Conservation (phyloP, 2,329 filamentous ascomycete genomes). For the Corynespora cassiicola region DNA sequence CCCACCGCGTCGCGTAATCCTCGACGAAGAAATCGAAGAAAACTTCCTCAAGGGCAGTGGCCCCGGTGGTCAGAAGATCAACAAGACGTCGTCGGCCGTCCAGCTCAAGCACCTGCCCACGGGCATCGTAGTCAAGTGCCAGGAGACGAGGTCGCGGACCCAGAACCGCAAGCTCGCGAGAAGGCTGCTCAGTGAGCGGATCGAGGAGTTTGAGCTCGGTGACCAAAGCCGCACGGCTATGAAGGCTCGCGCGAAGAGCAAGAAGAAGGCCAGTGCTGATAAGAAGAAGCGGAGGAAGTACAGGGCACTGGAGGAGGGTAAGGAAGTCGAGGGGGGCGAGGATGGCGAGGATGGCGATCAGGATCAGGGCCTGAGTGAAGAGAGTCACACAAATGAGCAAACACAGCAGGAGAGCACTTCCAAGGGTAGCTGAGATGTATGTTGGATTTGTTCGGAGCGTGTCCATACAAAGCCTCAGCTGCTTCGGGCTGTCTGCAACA, state of each 20-base stretch:
- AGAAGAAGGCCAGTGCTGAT: constrained; percentile 74
- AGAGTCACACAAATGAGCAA: constrained; percentile 2
- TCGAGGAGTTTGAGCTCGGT: constrained; percentile 79
- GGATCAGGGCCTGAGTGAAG: constrained; percentile 11
- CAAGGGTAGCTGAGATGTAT: neutral
- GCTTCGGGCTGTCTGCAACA: too few relatives aligned
- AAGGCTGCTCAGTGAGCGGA: constrained; percentile 73
- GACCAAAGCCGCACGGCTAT: constrained; percentile 70
- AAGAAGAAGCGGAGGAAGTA: constrained; percentile 90
- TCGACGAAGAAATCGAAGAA: constrained; percentile 82
- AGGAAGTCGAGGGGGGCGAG: constrained; percentile 49
- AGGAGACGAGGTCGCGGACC: constrained; percentile 83
- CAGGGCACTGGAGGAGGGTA: constrained; percentile 63
- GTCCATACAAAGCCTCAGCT: too few relatives aligned
- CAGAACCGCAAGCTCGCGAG: constrained; percentile 90
- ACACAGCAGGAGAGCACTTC: neutral
- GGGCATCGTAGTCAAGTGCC: constrained; percentile 91
- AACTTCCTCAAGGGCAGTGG: constrained; percentile 89
- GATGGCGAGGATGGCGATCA: constrained; percentile 24
- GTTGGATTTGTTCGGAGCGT: too few relatives aligned
- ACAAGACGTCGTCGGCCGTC: constrained; percentile 95
- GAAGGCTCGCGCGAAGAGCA: constrained; percentile 68
- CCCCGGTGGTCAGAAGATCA: constrained; percentile 96
- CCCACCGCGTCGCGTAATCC: constrained; percentile 77
- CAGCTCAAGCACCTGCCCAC: constrained; percentile 91